Conservation (phyloP, 306 rosid species). For the Pachyrhizus erosus region DNA sequence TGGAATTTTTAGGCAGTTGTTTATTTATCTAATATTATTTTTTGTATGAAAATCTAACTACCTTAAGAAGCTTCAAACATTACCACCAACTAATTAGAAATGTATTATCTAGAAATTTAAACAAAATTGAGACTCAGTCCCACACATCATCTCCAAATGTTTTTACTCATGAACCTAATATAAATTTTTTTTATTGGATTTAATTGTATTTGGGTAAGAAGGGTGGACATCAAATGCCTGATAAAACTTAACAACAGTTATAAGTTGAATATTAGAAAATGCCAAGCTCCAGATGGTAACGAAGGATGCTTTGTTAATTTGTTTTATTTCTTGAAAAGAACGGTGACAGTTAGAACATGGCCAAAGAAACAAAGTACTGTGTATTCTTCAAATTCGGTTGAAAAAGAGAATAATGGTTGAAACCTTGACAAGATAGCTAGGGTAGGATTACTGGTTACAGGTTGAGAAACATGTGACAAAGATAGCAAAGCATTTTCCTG, state of each 20-base stretch:
- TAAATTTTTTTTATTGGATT: background rate
- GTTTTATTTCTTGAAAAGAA: slow-evolving; percentile 17
- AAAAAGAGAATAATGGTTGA: background rate
- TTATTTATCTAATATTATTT: background rate
- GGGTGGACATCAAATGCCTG: background rate
- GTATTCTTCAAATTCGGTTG: background rate
- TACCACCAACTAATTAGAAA: background rate
- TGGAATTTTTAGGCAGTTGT: slow-evolving; percentile 1
- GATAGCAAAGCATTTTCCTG: too few species aligned
- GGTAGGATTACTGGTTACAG: background rate
- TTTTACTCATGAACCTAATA: background rate
- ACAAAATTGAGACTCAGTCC: background rate
- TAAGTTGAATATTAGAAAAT: background rate
- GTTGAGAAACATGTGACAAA: background rate
- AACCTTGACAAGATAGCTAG: slow-evolving; percentile 1
- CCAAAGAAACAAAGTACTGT: background rate
- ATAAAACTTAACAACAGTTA: background rate
- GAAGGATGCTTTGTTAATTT: background rate
- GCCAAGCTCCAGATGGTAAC: background rate
- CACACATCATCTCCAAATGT: background rate
- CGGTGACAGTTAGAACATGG: background rate
- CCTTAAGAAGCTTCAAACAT: background rate
- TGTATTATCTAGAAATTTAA: background rate
- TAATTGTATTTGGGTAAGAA: background rate
- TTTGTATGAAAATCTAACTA: background rate